Evolutionary conservation across 352 stramenopile species (phyloP), one percentile per base, ranked within the genome.

Genomic region (Blastocystis sp.): DNA sequence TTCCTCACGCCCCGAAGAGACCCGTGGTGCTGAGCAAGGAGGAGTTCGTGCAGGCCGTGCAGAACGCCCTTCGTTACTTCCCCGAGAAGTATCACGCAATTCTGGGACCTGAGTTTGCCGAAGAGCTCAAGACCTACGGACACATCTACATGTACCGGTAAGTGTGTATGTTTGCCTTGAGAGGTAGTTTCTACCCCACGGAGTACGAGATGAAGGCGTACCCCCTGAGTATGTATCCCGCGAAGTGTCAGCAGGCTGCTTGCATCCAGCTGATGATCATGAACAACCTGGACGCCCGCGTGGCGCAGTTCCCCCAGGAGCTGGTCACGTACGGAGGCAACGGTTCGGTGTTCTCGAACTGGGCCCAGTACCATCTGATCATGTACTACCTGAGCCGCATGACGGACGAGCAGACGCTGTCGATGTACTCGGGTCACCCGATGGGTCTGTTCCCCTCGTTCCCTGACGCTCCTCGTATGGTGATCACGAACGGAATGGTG

Each of bases 241-340:
- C 90, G 34, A 88, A 90, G 63, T 92, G 89, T 88, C 90, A 89
- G 61, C 90, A 93, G 56, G 91, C 91, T 16, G 91, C 91, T 16
- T 90, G 90, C 24, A 93, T 95, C 63, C 91, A 92, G 89, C 90
- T 94, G 85, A 94, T 94, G 91, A 93, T 94, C 88, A 94, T 94
- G 54, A 94, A 94, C 90, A 94, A 95, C 88, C 87, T 95, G 27
- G 91, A 94, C 86, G 90, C 87, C 32, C 88, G 89, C 11, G 91
- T 94, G n/a, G 92, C 92, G 24, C 91, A 95, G 87, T 94, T 94
- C 81, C 92, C 92, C 34, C 87, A 93, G 84, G 89, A 95, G 87
- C 87, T 95, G 56, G 90, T 95, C 63, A 95, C 92, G 11, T 94
- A 95, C 88, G 91, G 92, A 44, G 91, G 92, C 78, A 95, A 95